Base-by-base conservation (phyloP, 352 stramenopile genomes). In the Globisporangium cederbergense region DNA sequence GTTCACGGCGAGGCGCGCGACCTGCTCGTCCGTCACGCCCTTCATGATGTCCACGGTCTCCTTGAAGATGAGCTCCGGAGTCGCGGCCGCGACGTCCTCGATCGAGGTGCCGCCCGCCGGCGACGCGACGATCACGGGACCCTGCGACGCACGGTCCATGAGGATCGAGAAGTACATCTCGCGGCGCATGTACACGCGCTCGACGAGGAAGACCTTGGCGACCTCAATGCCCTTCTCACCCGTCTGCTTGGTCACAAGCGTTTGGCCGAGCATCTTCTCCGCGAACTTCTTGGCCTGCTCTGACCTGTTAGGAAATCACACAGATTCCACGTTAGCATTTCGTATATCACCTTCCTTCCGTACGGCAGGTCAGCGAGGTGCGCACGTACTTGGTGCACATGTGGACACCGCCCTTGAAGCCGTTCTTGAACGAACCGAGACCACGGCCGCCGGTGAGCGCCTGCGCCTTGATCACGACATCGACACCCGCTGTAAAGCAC, bases 101-200 rank as follows among this genome's bases (percentile, higher is more conserved):
- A 99, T 99, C 47, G 86, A 96, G 64, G 88, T 98, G 66, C 97
- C 97, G 62, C 97, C 97, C 16, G 88, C 77, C 67, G 88, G 84
- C 71, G 87, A 98, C n/a, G 91, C 97, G 53, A 99, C 95, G 65
- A 99, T 91, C 40, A 99, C 82, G 7, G 97, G 97, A 34, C 97
- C 97, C 69, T 98, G 89, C 68, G 82, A 96, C 16, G 83, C 88
- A 46, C 97, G 93, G 81, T 99, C 97, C 92, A 99, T 98, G 45
- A 99, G 80, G 78, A 99, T 99, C 64, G 88, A 95, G 58, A 99
- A 95, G 81, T 99, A 99, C 85, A 99, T 98, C 81, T 99, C 97
- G 40, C 90, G 81, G 42, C 90, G 81, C 80, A 98, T 97, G 78
- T 97, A 96, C 53, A 98, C 81, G 62, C 93, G 83, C 77, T 97